Conservation (phyloP, 2,329 filamentous ascomycete species). For the Endoconidiophora polonica region DNA sequence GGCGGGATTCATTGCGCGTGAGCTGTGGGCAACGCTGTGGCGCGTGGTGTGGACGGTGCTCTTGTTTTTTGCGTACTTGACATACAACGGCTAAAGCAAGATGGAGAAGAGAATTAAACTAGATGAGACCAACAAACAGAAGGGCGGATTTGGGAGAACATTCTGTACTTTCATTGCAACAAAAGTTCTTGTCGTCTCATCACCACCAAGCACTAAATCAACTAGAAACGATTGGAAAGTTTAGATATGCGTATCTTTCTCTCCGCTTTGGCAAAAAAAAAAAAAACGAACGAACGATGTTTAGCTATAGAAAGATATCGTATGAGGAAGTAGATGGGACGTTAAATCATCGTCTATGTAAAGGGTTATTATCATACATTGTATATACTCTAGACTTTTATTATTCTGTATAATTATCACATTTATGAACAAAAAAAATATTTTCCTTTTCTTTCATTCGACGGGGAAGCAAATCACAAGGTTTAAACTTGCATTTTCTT, state of each 20-base stretch:
- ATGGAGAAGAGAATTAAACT: neutral
- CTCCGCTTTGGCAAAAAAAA: too few relatives aligned
- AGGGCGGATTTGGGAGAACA: neutral
- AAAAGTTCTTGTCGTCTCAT: neutral
- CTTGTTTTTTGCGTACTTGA: slow-evolving; percentile 49
- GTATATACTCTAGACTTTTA: neutral
- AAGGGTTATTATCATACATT: neutral
- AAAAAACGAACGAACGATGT: too few relatives aligned
- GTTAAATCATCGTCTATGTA: too few relatives aligned
- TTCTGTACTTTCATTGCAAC: too few relatives aligned
- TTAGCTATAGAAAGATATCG: too few relatives aligned
- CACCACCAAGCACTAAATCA: neutral
- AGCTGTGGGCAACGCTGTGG: slow-evolving; percentile 45
- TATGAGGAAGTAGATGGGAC: too few relatives aligned
- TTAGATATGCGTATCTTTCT: too few relatives aligned
- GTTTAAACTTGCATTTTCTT: too few relatives aligned
- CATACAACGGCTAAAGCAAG: slow-evolving; percentile 37
- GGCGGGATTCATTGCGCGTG: slow-evolving; percentile 33
- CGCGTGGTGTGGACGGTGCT: slow-evolving; percentile 47
- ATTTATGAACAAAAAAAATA: too few relatives aligned
- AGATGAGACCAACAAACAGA: neutral
- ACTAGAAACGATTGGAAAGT: too few relatives aligned
- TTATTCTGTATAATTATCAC: slow-evolving; percentile 1
- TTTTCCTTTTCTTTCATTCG: too few relatives aligned
- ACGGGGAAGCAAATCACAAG: too few relatives aligned